Percentiles rank a stretch among this genome's conserved stretches.
These are phyloP conservation scores for Colletotrichum coccodes DNA, from an alignment of 2,329 filamentous ascomycete genomes.

Conservation along the genomic window DNA sequence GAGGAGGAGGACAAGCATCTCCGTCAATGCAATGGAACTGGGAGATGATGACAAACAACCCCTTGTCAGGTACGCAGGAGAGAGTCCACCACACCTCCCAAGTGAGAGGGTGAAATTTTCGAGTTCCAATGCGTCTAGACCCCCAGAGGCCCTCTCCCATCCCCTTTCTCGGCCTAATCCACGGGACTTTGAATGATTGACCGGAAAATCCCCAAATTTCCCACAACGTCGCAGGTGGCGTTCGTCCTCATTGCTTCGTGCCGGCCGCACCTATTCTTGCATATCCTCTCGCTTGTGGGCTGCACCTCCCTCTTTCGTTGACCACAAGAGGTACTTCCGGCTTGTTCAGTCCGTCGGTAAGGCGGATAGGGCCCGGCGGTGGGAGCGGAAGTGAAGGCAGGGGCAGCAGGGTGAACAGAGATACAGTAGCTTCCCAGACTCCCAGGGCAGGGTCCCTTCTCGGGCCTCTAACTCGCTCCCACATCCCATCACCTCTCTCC, in stretches of 20 bases:
- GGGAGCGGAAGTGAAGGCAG: constrained; percentile 1
- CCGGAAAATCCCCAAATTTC: constrained; percentile 18
- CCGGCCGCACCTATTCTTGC: background rate
- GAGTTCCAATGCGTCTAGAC: background rate
- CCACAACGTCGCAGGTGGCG: constrained; percentile 19
- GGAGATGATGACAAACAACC: background rate
- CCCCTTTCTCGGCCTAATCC: constrained; percentile 1
- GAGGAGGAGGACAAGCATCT: constrained; percentile 9
- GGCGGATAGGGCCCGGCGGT: constrained; percentile 9
- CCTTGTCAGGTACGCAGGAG: background rate
- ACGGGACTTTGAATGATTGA: constrained; percentile 15
- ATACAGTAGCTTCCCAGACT: background rate
- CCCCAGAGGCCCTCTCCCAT: background rate
- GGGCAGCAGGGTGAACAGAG: background rate
- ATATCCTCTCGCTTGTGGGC: constrained; percentile 5
- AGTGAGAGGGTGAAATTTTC: background rate
- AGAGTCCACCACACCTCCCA: constrained; percentile 18
- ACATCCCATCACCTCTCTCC: background rate
- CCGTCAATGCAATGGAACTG: constrained; percentile 9
- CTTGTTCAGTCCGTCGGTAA: background rate
- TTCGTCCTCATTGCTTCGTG: constrained; percentile 14
- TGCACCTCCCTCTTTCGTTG: background rate
- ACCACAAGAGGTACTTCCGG: background rate
- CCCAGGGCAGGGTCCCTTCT: constrained; percentile 4
- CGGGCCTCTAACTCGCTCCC: background rate